Base-by-base conservation (phyloP, 83 land plant genomes). In the Larix sibirica region DNA sequence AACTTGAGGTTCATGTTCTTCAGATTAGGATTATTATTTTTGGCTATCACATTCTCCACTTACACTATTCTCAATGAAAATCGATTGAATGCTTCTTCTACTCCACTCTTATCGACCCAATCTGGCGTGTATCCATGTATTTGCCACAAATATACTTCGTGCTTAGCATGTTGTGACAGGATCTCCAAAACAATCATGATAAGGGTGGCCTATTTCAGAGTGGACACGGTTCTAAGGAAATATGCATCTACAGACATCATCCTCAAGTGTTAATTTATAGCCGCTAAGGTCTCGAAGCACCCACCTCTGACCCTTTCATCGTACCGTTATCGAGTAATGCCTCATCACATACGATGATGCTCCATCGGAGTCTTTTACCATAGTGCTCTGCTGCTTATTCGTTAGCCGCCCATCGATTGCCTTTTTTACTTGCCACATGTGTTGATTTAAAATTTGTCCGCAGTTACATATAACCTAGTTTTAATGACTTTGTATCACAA, bases 111-210 rank as follows among this genome's bases (percentile, higher is more conserved):
- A 21, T 61, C 74, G 26, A 16, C n/a, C 81, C 81, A 80, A 18
- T n/a, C 28, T 4, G 14, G 16, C 3, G 50, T 38, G 24, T 60
- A 64, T 74, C 79, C 76, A 2, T 44, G 73, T 18, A 70, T 6
- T 36, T 81, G 76, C 3, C 77, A 2, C 23, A 81, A 8, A 36
- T 80, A 62, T 14, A 23, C 81, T 38, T 80, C 81, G 20, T 80
- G 10, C 3, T 24, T 60, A 4, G 58, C 56, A 66, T 81, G 83
- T 8, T 9, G 17, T 38, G 77, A 81, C 6, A 81, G 56, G 6
- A 81, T 67, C 90, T 92, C 95, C 36, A 82, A 1, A n/a, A 59
- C 62, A 33, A 38, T 40, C 83, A 82, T 82, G 33, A 82, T 74
- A n/a, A 50, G 56, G 21, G 78, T 42, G 18, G 79, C 80, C 62